A percentile compares a stretch with the other conserved stretches of the same genome.
Evolutionary conservation across 1,284 basidiomycete genomes (phyloP).

Genomic region (Xerocomus minutiporus): DNA sequence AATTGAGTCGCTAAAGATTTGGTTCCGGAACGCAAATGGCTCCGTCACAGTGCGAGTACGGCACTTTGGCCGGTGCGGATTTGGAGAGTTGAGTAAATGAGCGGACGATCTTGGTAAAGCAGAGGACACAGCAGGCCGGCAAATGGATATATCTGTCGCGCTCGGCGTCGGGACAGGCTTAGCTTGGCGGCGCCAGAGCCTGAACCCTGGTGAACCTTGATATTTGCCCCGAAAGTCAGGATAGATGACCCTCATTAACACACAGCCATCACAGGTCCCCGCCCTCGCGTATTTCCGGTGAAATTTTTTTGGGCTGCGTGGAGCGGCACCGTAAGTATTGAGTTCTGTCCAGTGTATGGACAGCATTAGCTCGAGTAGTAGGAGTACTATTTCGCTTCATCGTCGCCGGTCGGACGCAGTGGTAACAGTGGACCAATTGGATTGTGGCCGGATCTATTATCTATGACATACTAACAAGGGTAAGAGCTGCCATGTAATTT

Average conservation of each 20-base stretch:
- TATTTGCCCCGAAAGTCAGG: constrained; percentile 33
- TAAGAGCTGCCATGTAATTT: constrained; percentile 23
- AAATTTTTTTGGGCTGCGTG: constrained; percentile 31
- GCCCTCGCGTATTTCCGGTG: constrained; percentile 37
- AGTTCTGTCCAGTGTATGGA: not conserved
- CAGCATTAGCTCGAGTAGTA: not conserved
- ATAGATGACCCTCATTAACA: constrained; percentile 33
- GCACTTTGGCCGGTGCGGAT: constrained; percentile 25
- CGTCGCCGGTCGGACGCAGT: not conserved
- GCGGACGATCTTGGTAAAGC: constrained; percentile 24
- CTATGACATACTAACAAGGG: constrained; percentile 21
- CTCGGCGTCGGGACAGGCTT: constrained; percentile 28
- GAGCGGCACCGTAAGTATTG: constrained; percentile 9
- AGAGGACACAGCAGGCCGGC: constrained; percentile 5
- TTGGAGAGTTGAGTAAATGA: constrained; percentile 27
- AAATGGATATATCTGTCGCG: constrained; percentile 14
- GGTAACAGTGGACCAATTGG: not conserved
- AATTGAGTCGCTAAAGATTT: constrained; percentile 38
- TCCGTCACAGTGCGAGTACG: constrained; percentile 29
- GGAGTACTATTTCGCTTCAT: not conserved
- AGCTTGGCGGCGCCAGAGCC: constrained; percentile 31
- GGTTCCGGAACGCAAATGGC: constrained; percentile 35
- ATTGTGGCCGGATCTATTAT: constrained; percentile 15
- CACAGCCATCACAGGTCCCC: constrained; percentile 38
- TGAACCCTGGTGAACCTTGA: constrained; percentile 33